These are phyloP conservation scores for Rhodamnia argentea DNA, from an alignment of 345 rosid species.

Conservation along the genomic window DNA sequence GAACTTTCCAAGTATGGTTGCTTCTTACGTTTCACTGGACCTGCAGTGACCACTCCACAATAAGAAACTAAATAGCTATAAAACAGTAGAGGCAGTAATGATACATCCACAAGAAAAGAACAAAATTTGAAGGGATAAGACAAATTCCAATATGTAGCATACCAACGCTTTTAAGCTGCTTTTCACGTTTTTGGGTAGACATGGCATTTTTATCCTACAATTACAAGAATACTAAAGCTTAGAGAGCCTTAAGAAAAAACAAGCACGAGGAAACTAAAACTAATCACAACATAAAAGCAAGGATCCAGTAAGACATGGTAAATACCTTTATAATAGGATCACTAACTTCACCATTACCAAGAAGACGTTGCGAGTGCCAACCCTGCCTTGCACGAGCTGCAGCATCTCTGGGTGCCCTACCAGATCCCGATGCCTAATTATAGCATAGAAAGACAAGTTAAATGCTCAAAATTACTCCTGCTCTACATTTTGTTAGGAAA, in stretches of 20 bases:
- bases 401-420: slow-evolving; percentile 58
- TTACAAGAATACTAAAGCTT: neutral
- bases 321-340: slow-evolving; percentile 49
- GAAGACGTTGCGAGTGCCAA: slow-evolving; percentile 59
- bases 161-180: slow-evolving; percentile 52
- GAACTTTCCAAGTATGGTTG: slow-evolving; percentile 29
- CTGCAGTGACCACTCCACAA: slow-evolving; percentile 13
- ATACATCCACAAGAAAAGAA: neutral
- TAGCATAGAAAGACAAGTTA: neutral
- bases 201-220: slow-evolving; percentile 41
- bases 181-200: slow-evolving; percentile 41
- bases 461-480: neutral
- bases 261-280: neutral
- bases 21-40: slow-evolving; percentile 76
- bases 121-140: slow-evolving; percentile 1
- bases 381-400: slow-evolving; percentile 84
- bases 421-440: slow-evolving; percentile 40
- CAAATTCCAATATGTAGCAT: slow-evolving; percentile 1
- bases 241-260: neutral
- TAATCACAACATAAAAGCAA: neutral
- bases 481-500: neutral
- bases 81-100: neutral
- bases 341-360: slow-evolving; percentile 47
- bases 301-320: neutral
- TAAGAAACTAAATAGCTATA: neutral